Percentiles rank a stretch among this genome's conserved stretches.
Evolutionary conservation across 1,139 yeast species (phyloP).

Genomic region (Suhomyces panamericanus): DNA sequence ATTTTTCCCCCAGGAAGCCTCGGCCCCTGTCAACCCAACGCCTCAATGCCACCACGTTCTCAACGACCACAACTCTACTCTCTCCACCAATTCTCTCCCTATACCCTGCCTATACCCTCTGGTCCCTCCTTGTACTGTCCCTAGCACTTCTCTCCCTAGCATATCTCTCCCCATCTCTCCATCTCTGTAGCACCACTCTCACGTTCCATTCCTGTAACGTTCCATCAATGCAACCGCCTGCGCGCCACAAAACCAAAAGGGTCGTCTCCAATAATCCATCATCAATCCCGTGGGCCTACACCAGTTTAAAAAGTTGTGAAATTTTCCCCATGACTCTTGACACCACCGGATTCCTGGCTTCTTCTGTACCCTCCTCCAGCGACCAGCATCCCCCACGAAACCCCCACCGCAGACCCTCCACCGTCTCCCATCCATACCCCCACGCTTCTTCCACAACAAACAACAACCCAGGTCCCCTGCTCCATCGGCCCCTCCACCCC

Average conservation of each 20-base stretch:
- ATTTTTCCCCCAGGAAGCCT: too few relatives aligned
- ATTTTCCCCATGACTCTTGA: slow-evolving; percentile 9
- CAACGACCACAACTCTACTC: too few relatives aligned
- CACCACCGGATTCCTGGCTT: slow-evolving; percentile 1
- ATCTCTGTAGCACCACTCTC: neutral
- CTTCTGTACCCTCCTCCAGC: neutral
- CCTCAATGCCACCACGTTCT: too few relatives aligned
- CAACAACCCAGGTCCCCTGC: neutral
- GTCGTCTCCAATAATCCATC: slow-evolving; percentile 5
- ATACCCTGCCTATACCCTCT: too few relatives aligned
- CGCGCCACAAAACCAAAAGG: slow-evolving; percentile 6
- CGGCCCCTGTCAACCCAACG: too few relatives aligned
- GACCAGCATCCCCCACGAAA: neutral
- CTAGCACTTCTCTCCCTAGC: too few relatives aligned
- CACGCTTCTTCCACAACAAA: neutral
- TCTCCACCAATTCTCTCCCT: too few relatives aligned
- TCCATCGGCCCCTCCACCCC: neutral
- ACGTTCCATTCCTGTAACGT: slow-evolving; percentile 7
- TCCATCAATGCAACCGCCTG: slow-evolving; percentile 3
- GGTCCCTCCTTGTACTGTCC: too few relatives aligned
- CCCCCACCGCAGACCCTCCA: neutral
- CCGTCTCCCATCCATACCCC: neutral
- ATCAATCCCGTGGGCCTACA: neutral
- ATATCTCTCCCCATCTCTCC: too few relatives aligned
- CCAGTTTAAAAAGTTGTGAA: neutral